Conservation (phyloP, 2,329 filamentous ascomycete species). For the Nakataea oryzae region DNA sequence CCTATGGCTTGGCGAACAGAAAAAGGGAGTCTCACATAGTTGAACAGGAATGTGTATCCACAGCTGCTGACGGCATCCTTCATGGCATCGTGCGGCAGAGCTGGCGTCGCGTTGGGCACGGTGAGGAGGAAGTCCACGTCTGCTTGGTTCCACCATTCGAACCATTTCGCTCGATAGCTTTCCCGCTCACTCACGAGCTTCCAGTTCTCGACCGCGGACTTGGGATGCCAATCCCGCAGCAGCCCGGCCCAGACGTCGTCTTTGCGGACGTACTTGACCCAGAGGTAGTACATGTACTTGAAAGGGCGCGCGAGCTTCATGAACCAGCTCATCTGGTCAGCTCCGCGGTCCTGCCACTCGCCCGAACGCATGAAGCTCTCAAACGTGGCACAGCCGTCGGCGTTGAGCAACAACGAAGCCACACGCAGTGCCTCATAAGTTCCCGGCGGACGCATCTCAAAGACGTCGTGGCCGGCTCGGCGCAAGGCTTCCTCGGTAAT, state of each 20-base stretch:
- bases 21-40: slow-evolving; percentile 47
- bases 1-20: neutral
- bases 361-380: slow-evolving; percentile 64
- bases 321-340: slow-evolving; percentile 62
- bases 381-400: slow-evolving; percentile 75
- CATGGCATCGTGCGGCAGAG: slow-evolving; percentile 81
- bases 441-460: slow-evolving; percentile 51
- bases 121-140: slow-evolving; percentile 70
- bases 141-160: slow-evolving; percentile 71
- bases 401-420: slow-evolving; percentile 70
- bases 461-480: slow-evolving; percentile 64
- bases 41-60: slow-evolving; percentile 91
- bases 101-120: slow-evolving; percentile 83
- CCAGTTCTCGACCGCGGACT: slow-evolving; percentile 73
- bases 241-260: slow-evolving; percentile 73
- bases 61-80: slow-evolving; percentile 74
- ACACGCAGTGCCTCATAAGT: slow-evolving; percentile 68
- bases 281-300: slow-evolving; percentile 81
- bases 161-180: slow-evolving; percentile 66
- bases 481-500: slow-evolving; percentile 59
- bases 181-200: slow-evolving; percentile 68
- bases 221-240: slow-evolving; percentile 61
- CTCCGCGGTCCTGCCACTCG: slow-evolving; percentile 72
- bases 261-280: slow-evolving; percentile 71
- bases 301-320: slow-evolving; percentile 63